These are phyloP conservation scores for Rhizophagus prolifer DNA, from an alignment of 192 early-diverging fungal species.

Conservation along the genomic window DNA sequence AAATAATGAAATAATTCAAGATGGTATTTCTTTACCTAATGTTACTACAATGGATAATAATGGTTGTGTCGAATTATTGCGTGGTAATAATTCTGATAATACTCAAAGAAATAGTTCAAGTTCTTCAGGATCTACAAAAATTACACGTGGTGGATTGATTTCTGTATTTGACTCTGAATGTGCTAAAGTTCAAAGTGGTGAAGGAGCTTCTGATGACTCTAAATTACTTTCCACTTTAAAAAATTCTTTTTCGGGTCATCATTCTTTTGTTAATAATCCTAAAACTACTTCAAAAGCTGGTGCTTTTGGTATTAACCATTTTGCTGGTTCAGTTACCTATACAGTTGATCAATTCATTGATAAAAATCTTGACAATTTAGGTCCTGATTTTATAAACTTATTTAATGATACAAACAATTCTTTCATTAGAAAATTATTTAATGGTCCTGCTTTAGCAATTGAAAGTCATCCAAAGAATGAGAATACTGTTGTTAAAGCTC, in stretches of 20 bases:
- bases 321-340: conserved; percentile 70
- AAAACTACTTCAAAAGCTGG: conserved; percentile 32
- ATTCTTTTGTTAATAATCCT: conserved; percentile 41
- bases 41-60: conserved; percentile 50
- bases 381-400: conserved; percentile 83
- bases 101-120: neutral
- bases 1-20: conserved; percentile 45
- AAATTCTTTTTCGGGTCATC: conserved; percentile 36
- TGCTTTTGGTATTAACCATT: conserved; percentile 78
- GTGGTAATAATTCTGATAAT: conserved; percentile 22
- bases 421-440: conserved; percentile 77
- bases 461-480: conserved; percentile 75
- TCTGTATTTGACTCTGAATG: conserved; percentile 48
- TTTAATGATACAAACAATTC: conserved; percentile 69
- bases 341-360: conserved; percentile 76
- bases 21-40: conserved; percentile 61
- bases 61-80: conserved; percentile 55
- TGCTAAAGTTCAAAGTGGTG: conserved; percentile 42
- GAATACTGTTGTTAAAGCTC: conserved; percentile 70
- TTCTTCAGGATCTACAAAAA: conserved; percentile 20
- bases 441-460: conserved; percentile 66
- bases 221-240: conserved; percentile 43
- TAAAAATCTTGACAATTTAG: conserved; percentile 69
- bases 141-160: conserved; percentile 43
- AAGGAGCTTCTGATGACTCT: conserved; percentile 49